These are phyloP conservation scores for Trypanosoma cruzi DNA, from an alignment of 208 protist species.

Conservation along the genomic window DNA sequence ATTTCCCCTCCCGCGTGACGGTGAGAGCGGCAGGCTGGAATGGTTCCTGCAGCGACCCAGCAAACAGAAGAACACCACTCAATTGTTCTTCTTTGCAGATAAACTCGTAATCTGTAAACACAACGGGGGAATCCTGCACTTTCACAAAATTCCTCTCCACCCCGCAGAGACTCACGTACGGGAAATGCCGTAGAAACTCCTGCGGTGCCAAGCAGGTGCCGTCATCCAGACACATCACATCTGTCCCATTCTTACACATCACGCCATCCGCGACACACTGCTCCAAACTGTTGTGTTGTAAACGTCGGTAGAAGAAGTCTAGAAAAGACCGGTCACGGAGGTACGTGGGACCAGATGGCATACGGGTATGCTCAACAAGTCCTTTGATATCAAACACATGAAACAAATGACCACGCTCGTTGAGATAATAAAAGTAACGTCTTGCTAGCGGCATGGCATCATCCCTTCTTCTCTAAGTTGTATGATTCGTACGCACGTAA, in stretches of 20 bases:
- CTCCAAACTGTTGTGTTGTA: conserved; percentile 25
- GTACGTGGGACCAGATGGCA: conserved; percentile 33
- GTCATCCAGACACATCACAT: conserved; percentile 14
- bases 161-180: conserved; percentile 41
- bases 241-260: neutral
- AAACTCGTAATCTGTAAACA: conserved; percentile 32
- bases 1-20: conserved; percentile 32
- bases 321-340: conserved; percentile 34
- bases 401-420: conserved; percentile 43
- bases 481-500: neutral
- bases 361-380: conserved; percentile 14
- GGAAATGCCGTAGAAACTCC: conserved; percentile 33
- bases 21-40: conserved; percentile 23
- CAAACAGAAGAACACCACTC: conserved; percentile 26
- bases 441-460: conserved; percentile 16
- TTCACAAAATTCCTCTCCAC: conserved; percentile 41
- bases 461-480: conserved; percentile 1
- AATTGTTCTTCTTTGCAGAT: neutral
- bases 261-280: neutral
- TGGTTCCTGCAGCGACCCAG: conserved; percentile 23
- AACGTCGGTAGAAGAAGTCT: conserved; percentile 32
- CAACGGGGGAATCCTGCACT: conserved; percentile 38
- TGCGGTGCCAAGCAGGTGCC: conserved; percentile 15
- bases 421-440: conserved; percentile 44
- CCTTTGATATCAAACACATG: conserved; percentile 44